These are phyloP conservation scores for Cercophora samala DNA, from an alignment of 495 filamentous ascomycete species.

Conservation along the genomic window DNA sequence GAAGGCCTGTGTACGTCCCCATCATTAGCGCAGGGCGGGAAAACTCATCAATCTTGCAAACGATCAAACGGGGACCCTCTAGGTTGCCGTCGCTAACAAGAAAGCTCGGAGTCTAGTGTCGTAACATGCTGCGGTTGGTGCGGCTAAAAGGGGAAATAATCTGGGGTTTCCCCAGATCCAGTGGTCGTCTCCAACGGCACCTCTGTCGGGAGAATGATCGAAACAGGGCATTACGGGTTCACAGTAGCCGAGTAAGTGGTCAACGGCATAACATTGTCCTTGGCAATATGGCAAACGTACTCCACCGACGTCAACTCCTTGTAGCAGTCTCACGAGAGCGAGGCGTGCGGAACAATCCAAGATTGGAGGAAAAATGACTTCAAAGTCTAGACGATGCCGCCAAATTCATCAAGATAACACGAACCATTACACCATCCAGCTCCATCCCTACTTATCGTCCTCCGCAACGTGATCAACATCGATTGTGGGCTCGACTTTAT, in stretches of 20 bases:
- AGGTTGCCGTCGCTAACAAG: neutral
- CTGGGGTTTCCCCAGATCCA: neutral
- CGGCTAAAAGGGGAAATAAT: slow-evolving; percentile 7
- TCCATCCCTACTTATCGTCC: neutral
- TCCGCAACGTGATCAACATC: neutral
- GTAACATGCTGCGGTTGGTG: neutral
- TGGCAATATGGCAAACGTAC: neutral
- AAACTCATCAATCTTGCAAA: neutral
- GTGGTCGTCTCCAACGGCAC: neutral
- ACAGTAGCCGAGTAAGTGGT: neutral
- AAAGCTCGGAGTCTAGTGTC: neutral
- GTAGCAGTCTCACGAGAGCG: neutral
- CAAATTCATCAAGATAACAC: neutral
- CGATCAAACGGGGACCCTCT: neutral
- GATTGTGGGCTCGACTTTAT: neutral
- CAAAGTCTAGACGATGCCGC: neutral
- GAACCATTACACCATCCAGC: too few relatives aligned
- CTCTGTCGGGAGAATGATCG: neutral
- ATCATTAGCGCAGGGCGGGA: neutral
- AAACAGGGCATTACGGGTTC: neutral
- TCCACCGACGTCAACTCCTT: neutral
- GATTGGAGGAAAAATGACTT: slow-evolving; percentile 5
- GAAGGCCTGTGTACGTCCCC: neutral
- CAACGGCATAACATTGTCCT: neutral
- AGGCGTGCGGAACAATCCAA: neutral